Percentiles rank a stretch among this genome's conserved stretches.
These are phyloP conservation scores for Saccharomycopsis vini DNA, from an alignment of 805 yeast genomes.

Conservation along the genomic window DNA sequence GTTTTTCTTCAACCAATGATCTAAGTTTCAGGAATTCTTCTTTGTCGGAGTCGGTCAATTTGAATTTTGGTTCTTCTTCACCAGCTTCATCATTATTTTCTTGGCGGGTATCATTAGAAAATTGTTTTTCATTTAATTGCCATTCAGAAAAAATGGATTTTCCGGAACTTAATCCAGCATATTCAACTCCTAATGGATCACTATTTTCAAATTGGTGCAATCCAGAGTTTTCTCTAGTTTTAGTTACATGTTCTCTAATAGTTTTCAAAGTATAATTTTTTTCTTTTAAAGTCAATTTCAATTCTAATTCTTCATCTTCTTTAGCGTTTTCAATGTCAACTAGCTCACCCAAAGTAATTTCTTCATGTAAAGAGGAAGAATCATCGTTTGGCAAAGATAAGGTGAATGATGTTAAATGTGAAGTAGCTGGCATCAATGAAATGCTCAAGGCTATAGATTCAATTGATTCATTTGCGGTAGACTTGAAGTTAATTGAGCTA, in stretches of 20 bases:
- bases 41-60: too few relatives aligned
- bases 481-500: not conserved
- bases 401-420: conserved; percentile 52
- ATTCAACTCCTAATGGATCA: conserved; percentile 26
- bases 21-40: too few relatives aligned
- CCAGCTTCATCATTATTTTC: conserved; percentile 10
- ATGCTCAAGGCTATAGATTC: conserved; percentile 52
- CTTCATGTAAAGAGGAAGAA: conserved; percentile 21
- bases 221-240: conserved; percentile 53
- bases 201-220: conserved; percentile 33
- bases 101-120: too few relatives aligned
- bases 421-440: conserved; percentile 45
- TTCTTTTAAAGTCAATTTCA: conserved; percentile 40
- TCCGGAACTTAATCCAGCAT: conserved; percentile 13
- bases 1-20: too few relatives aligned
- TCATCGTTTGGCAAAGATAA: not conserved
- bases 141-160: conserved; percentile 7
- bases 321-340: conserved; percentile 21
- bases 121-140: conserved; percentile 1
- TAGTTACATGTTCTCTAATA: conserved; percentile 53
- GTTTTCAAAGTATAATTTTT: conserved; percentile 52
- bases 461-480: conserved; percentile 34
- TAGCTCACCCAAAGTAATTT: conserved; percentile 22
- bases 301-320: conserved; percentile 14
- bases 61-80: conserved; percentile 15